Conservation (phyloP, 2,329 filamentous ascomycete species). For the Fusarium scirpi region DNA sequence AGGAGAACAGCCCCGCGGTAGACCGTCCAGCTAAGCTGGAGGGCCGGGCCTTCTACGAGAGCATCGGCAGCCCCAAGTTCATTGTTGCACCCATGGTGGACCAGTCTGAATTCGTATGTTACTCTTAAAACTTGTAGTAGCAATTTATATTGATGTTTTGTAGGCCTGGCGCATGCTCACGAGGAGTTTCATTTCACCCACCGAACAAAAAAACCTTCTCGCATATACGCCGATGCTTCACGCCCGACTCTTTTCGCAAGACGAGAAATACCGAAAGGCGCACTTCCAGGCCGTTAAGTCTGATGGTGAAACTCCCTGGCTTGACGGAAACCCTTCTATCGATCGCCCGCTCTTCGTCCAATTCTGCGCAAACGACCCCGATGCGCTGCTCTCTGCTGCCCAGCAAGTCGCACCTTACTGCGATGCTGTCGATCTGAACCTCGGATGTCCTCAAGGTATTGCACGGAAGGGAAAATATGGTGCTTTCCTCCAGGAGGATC, state of each 20-base stretch:
- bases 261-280: slow-evolving; percentile 77
- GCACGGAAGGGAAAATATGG: slow-evolving; percentile 92
- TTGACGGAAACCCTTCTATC: slow-evolving; percentile 87
- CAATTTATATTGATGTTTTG: slow-evolving; percentile 12
- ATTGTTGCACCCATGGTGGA: slow-evolving; percentile 98
- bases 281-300: slow-evolving; percentile 79
- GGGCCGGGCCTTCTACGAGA: slow-evolving; percentile 93
- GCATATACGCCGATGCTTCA: slow-evolving; percentile 98
- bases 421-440: slow-evolving; percentile 94
- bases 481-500: slow-evolving; percentile 94
- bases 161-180: slow-evolving; percentile 97
- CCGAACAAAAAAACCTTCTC: slow-evolving; percentile 74
- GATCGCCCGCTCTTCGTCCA: slow-evolving; percentile 95
- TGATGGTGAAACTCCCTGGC: slow-evolving; percentile 61
- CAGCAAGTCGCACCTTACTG: slow-evolving; percentile 84
- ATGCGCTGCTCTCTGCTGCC: slow-evolving; percentile 84
- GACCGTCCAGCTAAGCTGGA: slow-evolving; percentile 69
- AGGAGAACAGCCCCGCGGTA: slow-evolving; percentile 36
- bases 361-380: slow-evolving; percentile 91
- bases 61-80: slow-evolving; percentile 89
- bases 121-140: neutral
- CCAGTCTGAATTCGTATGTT: slow-evolving; percentile 92
- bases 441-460: slow-evolving; percentile 97
- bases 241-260: slow-evolving; percentile 86
- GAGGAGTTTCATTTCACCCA: slow-evolving; percentile 85